These are phyloP conservation scores for Prinsepia uniflora DNA, from an alignment of 306 rosid genomes.

Conservation along the genomic window DNA sequence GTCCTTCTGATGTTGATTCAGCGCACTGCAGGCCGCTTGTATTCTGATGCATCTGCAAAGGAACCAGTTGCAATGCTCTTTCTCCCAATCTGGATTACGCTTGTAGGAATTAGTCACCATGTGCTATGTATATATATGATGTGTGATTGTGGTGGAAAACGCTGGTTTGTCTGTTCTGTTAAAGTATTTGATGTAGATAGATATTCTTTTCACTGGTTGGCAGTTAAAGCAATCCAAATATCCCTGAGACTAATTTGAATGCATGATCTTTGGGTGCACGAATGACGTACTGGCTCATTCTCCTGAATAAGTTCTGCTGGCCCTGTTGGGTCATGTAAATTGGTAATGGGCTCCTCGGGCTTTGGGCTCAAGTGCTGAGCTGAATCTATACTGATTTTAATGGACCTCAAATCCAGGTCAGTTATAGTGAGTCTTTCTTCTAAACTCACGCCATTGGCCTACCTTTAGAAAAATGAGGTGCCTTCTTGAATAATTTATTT, in stretches of 20 bases:
- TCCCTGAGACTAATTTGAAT: conserved; percentile 1
- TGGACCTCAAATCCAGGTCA: conserved; percentile 7
- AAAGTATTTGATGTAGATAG: conserved; percentile 50
- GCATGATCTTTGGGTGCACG: background rate
- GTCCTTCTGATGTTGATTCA: conserved; percentile 68
- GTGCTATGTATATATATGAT: conserved; percentile 24
- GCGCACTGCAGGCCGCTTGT: too few species aligned
- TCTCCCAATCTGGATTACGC: conserved; percentile 30
- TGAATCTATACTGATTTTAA: background rate
- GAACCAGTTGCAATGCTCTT: conserved; percentile 25
- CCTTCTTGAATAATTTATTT: background rate
- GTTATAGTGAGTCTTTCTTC: background rate
- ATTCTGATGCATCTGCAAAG: conserved; percentile 35
- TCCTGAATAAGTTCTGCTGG: background rate
- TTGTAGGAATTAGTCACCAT: conserved; percentile 32
- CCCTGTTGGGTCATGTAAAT: background rate
- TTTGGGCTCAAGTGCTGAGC: background rate
- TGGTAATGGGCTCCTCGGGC: conserved; percentile 8
- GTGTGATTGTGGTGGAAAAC: conserved; percentile 30
- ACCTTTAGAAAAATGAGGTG: background rate
- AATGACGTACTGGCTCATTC: background rate
- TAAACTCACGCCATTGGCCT: background rate
- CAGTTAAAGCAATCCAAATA: conserved; percentile 14
- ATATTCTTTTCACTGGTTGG: conserved; percentile 43
- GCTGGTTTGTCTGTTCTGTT: conserved; percentile 31